Conservation (phyloP, 306 rosid genomes). For the Gynostemma pentaphyllum region DNA sequence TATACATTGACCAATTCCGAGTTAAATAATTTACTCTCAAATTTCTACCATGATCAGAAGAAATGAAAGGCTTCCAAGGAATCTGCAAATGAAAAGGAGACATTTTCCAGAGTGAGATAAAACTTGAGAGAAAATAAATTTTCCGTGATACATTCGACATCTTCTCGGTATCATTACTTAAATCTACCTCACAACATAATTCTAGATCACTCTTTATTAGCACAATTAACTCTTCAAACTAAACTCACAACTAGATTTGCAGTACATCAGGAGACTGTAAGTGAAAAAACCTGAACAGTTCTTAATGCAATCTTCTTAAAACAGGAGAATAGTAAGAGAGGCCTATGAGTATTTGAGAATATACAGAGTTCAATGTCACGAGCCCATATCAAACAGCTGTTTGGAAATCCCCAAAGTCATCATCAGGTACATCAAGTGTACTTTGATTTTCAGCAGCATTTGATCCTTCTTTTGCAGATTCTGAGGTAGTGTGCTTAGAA, state of each 20-base stretch:
- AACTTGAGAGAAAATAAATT: background rate
- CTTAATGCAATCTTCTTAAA: background rate
- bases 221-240: background rate
- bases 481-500: conserved; percentile 20
- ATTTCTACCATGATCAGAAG: no score
- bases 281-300: conserved; percentile 3
- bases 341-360: conserved; percentile 7
- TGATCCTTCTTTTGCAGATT: conserved; percentile 25
- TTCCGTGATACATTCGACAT: background rate
- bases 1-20: no score
- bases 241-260: background rate
- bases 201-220: background rate
- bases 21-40: no score
- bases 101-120: background rate
- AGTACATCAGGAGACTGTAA: background rate
- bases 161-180: background rate
- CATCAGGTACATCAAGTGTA: conserved; percentile 46
- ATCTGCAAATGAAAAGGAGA: no score
- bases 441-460: conserved; percentile 29
- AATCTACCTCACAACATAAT: background rate
- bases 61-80: no score
- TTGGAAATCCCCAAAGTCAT: conserved; percentile 93
- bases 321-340: background rate
- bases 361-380: conserved; percentile 9
- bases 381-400: conserved; percentile 43